Evolutionary conservation across 1,284 basidiomycete genomes (phyloP), one percentile per base, ranked within the genome.

Genomic region (Tausonia pullulans): DNA sequence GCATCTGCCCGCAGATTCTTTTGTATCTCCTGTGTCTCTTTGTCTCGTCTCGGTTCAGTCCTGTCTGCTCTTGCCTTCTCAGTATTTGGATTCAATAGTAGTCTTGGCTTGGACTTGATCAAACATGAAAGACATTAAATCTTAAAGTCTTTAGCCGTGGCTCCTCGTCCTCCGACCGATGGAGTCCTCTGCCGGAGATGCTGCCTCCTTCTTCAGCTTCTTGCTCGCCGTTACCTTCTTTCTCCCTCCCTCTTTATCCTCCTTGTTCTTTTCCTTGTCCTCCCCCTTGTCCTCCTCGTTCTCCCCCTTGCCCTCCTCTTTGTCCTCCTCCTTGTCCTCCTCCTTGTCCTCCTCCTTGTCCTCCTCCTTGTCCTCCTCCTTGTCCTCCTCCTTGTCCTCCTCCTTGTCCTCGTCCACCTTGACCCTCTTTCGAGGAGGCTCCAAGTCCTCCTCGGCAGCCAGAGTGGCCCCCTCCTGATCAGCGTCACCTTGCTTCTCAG

Each of bases 71-170:
- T 27, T 27, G 27, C 27, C 27, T 2, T 27, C 27, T 27, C 2
- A 27, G 2, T 27, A 27, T 27, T 27, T 27, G 27, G 27, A 27
- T 27, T 27, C 27, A 27, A 27, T 27, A 27, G 27, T 27, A 27
- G 27, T 27, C 27, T 27, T 27, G 27, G 27, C 27, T 27, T 27
- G 27, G 27, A 27, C 27, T 27, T 27, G 2, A 27, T 27, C 1
- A 27, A 27, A 27, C 27, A 27, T 27, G 1, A 27, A 2, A 75
- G 87, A 92, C 74, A 83, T 83, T 57, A 82, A 81, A 66, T 70
- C 72, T 49, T 9, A 50, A 43, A 27, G 27, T 27, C 27, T 27
- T 27, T 27, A 27, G 27, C 53, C 48, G 13, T 48, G 44, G 16
- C 49, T 54, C 41, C 58, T 50, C 57, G 51, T 71, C 72, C 13